These are phyloP conservation scores for Senna siamea DNA, from an alignment of 306 rosid genomes.

Conservation along the genomic window DNA sequence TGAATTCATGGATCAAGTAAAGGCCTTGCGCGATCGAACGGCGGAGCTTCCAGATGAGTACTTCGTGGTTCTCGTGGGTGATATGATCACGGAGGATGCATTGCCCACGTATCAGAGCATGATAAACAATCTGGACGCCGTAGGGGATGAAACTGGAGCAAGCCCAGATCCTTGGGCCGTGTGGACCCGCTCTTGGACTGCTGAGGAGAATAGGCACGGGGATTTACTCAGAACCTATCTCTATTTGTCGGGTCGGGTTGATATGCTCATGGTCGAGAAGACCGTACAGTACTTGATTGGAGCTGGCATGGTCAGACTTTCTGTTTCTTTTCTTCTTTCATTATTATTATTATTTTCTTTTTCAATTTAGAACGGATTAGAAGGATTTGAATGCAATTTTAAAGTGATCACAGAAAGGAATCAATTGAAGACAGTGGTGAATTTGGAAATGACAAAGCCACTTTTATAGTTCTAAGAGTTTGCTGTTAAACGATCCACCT, in stretches of 20 bases:
- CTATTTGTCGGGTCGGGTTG: conserved; percentile 75
- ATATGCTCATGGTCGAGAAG: conserved; percentile 61
- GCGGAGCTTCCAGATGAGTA: conserved; percentile 66
- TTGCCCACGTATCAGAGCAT: conserved; percentile 72
- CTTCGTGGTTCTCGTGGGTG: conserved; percentile 64
- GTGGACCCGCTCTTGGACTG: conserved; percentile 77
- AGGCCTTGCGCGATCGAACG: conserved; percentile 61
- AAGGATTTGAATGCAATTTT: no score
- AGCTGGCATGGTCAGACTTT: conserved; percentile 60
- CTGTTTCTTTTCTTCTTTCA: background rate
- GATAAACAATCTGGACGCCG: conserved; percentile 66
- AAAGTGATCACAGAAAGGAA: background rate
- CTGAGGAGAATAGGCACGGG: conserved; percentile 78
- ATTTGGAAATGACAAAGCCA: no score
- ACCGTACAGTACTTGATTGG: conserved; percentile 64
- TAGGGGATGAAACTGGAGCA: conserved; percentile 64
- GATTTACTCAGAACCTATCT: conserved; percentile 62
- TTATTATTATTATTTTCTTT: no score
- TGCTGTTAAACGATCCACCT: no score
- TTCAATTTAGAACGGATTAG: background rate
- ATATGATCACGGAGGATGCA: conserved; percentile 76
- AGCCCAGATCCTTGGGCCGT: conserved; percentile 63
- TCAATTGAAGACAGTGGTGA: no score
- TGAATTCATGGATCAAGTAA: conserved; percentile 56
- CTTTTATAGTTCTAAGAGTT: no score